A percentile compares a stretch with the other conserved stretches of the same genome.
Evolutionary conservation across 1,284 basidiomycete species (phyloP).

Genomic region (Cutaneotrichosporon daszewskae): DNA sequence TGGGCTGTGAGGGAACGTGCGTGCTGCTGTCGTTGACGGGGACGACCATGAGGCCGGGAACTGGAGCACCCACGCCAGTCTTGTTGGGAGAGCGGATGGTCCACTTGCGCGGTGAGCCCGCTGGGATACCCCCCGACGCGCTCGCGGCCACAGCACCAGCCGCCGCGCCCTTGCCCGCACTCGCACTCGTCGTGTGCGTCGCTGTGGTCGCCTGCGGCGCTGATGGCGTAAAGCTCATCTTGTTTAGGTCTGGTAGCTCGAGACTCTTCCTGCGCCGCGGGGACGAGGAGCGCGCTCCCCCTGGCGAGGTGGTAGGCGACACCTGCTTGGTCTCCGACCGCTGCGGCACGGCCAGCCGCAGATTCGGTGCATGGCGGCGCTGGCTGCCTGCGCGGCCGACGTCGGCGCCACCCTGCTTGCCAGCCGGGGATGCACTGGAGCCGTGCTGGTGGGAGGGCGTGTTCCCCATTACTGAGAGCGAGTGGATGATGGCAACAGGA

Average conservation of each 20-base stretch:
- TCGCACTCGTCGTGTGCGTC: conserved; percentile 32
- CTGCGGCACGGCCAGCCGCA: conserved; percentile 41
- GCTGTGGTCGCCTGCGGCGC: conserved; percentile 39
- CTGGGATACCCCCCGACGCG: background rate
- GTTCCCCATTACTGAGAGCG: conserved; percentile 33
- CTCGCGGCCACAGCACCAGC: background rate
- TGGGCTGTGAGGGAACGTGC: conserved; percentile 18
- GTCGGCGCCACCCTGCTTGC: conserved; percentile 6
- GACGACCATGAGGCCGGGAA: conserved; percentile 15
- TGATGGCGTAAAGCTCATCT: conserved; percentile 43
- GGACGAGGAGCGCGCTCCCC: conserved; percentile 27
- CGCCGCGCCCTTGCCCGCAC: background rate
- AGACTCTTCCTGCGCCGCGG: conserved; percentile 44
- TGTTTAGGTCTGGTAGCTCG: conserved; percentile 47
- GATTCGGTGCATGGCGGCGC: conserved; percentile 28
- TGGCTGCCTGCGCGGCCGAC: conserved; percentile 15
- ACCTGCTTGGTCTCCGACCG: conserved; percentile 25
- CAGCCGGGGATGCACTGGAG: conserved; percentile 15
- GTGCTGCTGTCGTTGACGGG: conserved; percentile 18
- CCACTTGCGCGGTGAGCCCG: conserved; percentile 1
- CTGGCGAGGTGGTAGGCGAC: conserved; percentile 38
- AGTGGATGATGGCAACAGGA: background rate
- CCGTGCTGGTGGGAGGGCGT: conserved; percentile 40
- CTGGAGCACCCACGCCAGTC: background rate
- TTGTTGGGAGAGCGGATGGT: conserved; percentile 9